These are phyloP conservation scores for Zygosaccharomyces sapae DNA, from an alignment of 1,139 yeast species.

Conservation along the genomic window DNA sequence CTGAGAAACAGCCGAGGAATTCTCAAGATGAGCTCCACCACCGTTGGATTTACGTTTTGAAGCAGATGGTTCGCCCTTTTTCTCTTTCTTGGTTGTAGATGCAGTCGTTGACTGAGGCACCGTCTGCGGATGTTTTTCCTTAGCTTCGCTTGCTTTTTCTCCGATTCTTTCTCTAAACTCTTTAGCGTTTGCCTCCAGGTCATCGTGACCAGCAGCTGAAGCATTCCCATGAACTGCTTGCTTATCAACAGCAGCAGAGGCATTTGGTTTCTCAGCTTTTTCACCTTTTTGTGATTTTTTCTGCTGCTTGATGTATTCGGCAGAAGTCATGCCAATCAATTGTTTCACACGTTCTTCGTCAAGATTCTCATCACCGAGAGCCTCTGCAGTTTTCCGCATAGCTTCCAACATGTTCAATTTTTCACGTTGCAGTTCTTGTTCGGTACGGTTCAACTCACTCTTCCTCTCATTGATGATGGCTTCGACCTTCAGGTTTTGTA, in stretches of 20 bases:
- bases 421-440: constrained; percentile 29
- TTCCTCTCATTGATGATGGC: constrained; percentile 33
- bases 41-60: background rate
- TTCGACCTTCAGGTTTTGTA: constrained; percentile 33
- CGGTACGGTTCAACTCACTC: constrained; percentile 29
- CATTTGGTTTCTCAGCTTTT: constrained; percentile 8
- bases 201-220: background rate
- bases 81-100: background rate
- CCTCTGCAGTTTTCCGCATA: constrained; percentile 27
- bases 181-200: background rate
- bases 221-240: background rate
- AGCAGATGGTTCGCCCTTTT: constrained; percentile 1
- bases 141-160: constrained; percentile 12
- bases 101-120: background rate
- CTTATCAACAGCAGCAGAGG: constrained; percentile 10
- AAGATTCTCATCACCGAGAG: constrained; percentile 29
- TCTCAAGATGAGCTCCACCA: constrained; percentile 1
- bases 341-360: constrained; percentile 32
- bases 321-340: constrained; percentile 32
- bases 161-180: background rate
- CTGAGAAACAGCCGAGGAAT: background rate
- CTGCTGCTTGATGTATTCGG: constrained; percentile 23
- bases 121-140: background rate
- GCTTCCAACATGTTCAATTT: constrained; percentile 27
- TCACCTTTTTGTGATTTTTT: constrained; percentile 9